These are phyloP conservation scores for Cyberlindnera samutprakarnensis DNA, from an alignment of 805 yeast genomes.

Conservation along the genomic window DNA sequence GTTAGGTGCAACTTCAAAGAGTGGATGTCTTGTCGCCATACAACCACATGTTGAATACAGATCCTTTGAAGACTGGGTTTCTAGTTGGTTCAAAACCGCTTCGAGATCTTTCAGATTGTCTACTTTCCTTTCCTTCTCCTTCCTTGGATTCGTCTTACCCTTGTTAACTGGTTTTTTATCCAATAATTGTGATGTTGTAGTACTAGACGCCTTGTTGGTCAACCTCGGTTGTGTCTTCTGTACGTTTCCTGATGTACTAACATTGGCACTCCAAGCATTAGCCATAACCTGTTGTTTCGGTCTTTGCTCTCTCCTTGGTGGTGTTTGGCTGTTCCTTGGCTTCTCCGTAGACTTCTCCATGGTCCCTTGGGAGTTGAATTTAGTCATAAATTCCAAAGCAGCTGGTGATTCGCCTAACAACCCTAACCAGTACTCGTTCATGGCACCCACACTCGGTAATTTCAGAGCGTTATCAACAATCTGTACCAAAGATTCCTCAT, in stretches of 20 bases:
- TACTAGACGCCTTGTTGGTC: constrained; percentile 23
- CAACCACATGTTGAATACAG: constrained; percentile 52
- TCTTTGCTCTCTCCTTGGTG: constrained; percentile 1
- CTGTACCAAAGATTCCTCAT: constrained; percentile 45
- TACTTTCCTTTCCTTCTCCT: constrained; percentile 34
- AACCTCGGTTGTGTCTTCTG: neutral
- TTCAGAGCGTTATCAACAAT: constrained; percentile 46
- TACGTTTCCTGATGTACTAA: neutral
- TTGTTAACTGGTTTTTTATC: constrained; percentile 26
- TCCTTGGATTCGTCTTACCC: constrained; percentile 27
- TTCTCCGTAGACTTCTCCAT: constrained; percentile 1
- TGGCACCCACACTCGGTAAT: constrained; percentile 38
- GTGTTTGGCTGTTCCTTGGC: neutral
- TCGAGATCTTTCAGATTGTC: constrained; percentile 61
- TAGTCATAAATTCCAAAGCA: constrained; percentile 38
- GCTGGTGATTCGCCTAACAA: constrained; percentile 52
- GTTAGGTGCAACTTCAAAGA: constrained; percentile 86
- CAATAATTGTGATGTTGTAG: constrained; percentile 42
- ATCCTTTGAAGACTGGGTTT: constrained; percentile 25
- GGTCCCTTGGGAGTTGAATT: too few species aligned
- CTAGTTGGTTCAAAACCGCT: constrained; percentile 47
- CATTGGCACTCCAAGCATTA: constrained; percentile 9
- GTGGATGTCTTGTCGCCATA: constrained; percentile 81
- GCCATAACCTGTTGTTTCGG: constrained; percentile 2
- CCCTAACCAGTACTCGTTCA: constrained; percentile 45